These are phyloP conservation scores for Geotrichum australiense DNA, from an alignment of 1,139 yeast species.

Conservation along the genomic window DNA sequence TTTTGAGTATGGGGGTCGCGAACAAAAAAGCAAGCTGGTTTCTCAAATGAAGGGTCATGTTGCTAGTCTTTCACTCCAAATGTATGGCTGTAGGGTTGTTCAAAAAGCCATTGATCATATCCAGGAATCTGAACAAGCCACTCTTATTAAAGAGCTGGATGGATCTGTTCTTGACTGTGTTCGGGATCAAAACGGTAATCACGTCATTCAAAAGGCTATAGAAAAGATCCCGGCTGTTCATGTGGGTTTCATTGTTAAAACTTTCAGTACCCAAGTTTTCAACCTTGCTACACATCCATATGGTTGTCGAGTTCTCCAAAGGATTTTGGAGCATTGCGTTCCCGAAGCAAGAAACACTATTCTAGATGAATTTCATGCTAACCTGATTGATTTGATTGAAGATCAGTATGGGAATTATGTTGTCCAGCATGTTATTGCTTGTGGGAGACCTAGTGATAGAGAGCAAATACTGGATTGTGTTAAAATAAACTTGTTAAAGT, in stretches of 20 bases:
- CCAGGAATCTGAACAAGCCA: conserved; percentile 58
- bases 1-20: conserved; percentile 4
- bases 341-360: conserved; percentile 53
- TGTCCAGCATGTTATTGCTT: conserved; percentile 87
- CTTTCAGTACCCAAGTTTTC: conserved; percentile 72
- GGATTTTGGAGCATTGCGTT: conserved; percentile 69
- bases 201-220: conserved; percentile 91
- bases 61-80: conserved; percentile 71
- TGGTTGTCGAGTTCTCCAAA: conserved; percentile 94
- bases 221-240: conserved; percentile 73
- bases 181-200: conserved; percentile 96
- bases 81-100: conserved; percentile 97
- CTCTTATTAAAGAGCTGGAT: conserved; percentile 63
- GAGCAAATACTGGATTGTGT: conserved; percentile 45
- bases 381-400: conserved; percentile 71
- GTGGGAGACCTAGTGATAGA: conserved; percentile 54
- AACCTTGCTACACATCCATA: conserved; percentile 92
- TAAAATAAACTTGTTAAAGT: conserved; percentile 59
- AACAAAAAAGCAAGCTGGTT: conserved; percentile 45
- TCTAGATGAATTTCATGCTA: conserved; percentile 63
- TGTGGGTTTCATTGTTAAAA: conserved; percentile 64
- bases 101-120: conserved; percentile 86
- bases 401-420: conserved; percentile 98
- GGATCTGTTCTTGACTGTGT: conserved; percentile 71
- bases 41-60: conserved; percentile 74